These are phyloP conservation scores for Venturia effusa DNA, from an alignment of 2,329 filamentous ascomycete genomes.

Conservation along the genomic window DNA sequence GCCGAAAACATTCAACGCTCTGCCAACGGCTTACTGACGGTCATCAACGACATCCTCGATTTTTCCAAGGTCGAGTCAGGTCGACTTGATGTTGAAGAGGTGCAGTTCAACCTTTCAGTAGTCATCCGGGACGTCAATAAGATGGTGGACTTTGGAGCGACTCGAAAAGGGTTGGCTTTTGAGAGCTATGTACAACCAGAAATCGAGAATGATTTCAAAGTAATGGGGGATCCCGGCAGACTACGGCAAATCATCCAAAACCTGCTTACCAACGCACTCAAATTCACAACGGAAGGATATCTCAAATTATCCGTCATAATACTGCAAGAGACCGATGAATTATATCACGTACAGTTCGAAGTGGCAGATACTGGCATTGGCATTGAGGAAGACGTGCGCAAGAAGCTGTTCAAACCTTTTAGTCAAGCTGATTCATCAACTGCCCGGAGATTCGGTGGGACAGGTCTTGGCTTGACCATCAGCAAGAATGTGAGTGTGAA, in stretches of 20 bases:
- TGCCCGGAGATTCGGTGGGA: slow-evolving; percentile 67
- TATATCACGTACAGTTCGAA: slow-evolving; percentile 57
- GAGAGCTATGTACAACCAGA: slow-evolving; percentile 52
- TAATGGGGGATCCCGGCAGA: slow-evolving; percentile 77
- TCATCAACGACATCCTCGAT: slow-evolving; percentile 86
- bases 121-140: slow-evolving; percentile 71
- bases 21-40: slow-evolving; percentile 69
- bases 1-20: slow-evolving; percentile 71
- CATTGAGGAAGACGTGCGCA: slow-evolving; percentile 66
- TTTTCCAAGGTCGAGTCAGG: slow-evolving; percentile 81
- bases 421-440: slow-evolving; percentile 74
- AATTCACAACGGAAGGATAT: slow-evolving; percentile 28
- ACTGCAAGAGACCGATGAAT: slow-evolving; percentile 52
- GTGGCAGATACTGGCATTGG: slow-evolving; percentile 73
- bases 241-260: slow-evolving; percentile 78
- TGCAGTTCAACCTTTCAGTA: slow-evolving; percentile 65
- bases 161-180: slow-evolving; percentile 67
- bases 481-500: slow-evolving; percentile 50
- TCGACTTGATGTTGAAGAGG: slow-evolving; percentile 65
- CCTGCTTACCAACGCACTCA: slow-evolving; percentile 48
- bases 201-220: slow-evolving; percentile 58
- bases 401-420: slow-evolving; percentile 67
- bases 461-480: slow-evolving; percentile 67
- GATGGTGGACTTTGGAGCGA: slow-evolving; percentile 78
- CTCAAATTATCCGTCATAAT: slow-evolving; percentile 52